Evolutionary conservation across 2,329 filamentous ascomycete species (phyloP).

Genomic region (Paraconiothyrium sp.): DNA sequence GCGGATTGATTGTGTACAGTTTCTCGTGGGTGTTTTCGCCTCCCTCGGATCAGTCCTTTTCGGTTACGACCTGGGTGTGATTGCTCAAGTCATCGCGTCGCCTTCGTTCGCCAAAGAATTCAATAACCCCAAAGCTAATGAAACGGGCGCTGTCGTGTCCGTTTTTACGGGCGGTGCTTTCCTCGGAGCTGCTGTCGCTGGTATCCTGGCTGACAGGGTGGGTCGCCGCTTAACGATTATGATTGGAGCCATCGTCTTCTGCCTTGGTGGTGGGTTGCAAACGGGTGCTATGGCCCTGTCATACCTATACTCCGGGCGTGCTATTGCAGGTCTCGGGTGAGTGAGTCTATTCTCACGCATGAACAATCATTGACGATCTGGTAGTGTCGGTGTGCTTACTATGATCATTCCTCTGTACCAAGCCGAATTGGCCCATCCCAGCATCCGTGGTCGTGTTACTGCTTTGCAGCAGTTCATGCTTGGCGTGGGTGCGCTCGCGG

Average conservation of each 20-base stretch:
- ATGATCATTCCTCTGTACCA: slow-evolving; percentile 79
- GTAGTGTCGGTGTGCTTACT: slow-evolving; percentile 67
- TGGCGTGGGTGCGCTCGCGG: slow-evolving; percentile 76
- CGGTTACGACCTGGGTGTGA: slow-evolving; percentile 69
- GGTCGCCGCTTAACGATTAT: slow-evolving; percentile 78
- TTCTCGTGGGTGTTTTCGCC: slow-evolving; percentile 67
- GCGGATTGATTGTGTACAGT: slow-evolving; percentile 47
- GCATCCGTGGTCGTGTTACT: slow-evolving; percentile 78
- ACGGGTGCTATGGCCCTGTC: slow-evolving; percentile 69
- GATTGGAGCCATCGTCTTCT: slow-evolving; percentile 75
- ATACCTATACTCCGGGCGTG: slow-evolving; percentile 76
- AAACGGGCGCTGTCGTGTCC: slow-evolving; percentile 75
- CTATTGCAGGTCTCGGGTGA: slow-evolving; percentile 73
- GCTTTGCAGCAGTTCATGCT: slow-evolving; percentile 85
- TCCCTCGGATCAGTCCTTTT: slow-evolving; percentile 67
- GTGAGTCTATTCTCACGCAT: slow-evolving; percentile 28
- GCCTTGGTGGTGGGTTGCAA: slow-evolving; percentile 76
- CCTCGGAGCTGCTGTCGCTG: slow-evolving; percentile 72
- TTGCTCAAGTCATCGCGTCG: slow-evolving; percentile 64
- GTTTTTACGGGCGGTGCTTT: slow-evolving; percentile 82
- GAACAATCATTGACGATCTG: slow-evolving; percentile 12
- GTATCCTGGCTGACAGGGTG: slow-evolving; percentile 69
- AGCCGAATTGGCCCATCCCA: slow-evolving; percentile 80
- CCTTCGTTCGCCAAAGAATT: slow-evolving; percentile 55
- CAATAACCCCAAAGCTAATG: slow-evolving; percentile 47